A percentile compares a stretch with the other conserved stretches of the same genome.
These are phyloP conservation scores for Saprolegnia parasitica DNA, from an alignment of 352 stramenopile genomes.

Conservation along the genomic window DNA sequence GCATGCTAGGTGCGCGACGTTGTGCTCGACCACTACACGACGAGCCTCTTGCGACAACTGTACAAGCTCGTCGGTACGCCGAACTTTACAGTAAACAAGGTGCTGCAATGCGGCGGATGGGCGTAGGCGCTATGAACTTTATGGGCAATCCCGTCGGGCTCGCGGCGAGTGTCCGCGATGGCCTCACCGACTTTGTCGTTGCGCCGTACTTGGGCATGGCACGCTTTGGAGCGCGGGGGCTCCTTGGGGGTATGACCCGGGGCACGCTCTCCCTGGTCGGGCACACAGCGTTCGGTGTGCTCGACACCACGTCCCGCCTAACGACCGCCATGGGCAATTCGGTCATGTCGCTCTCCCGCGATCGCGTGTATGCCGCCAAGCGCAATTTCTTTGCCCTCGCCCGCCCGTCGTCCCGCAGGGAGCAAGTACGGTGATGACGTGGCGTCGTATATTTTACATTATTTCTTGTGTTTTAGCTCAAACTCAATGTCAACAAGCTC, in stretches of 20 bases:
- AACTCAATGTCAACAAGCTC: conserved; percentile 19
- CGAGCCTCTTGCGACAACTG: conserved; percentile 22
- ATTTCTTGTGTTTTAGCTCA: neutral
- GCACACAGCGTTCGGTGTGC: conserved; percentile 23
- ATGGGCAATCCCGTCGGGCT: conserved; percentile 28
- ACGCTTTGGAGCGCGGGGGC: neutral
- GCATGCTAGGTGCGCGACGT: conserved; percentile 5
- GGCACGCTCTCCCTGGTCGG: conserved; percentile 25
- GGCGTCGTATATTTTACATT: neutral
- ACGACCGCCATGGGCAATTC: conserved; percentile 23
- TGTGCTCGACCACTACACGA: conserved; percentile 21
- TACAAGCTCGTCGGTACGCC: conserved; percentile 27
- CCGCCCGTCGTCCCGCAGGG: conserved; percentile 12
- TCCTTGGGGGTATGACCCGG: conserved; percentile 11
- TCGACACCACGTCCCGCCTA: conserved; percentile 26
- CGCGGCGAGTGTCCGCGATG: conserved; percentile 20
- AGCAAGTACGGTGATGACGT: conserved; percentile 5
- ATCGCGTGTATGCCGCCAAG: conserved; percentile 25
- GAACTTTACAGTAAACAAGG: neutral
- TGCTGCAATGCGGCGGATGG: neutral
- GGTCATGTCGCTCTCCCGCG: conserved; percentile 14
- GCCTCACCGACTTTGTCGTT: conserved; percentile 24
- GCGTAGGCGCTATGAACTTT: conserved; percentile 27
- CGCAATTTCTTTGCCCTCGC: conserved; percentile 21
- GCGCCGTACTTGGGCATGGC: conserved; percentile 15